Conservation (phyloP, 2,329 filamentous ascomycete species). For the Phaeosphaeria sp. region DNA sequence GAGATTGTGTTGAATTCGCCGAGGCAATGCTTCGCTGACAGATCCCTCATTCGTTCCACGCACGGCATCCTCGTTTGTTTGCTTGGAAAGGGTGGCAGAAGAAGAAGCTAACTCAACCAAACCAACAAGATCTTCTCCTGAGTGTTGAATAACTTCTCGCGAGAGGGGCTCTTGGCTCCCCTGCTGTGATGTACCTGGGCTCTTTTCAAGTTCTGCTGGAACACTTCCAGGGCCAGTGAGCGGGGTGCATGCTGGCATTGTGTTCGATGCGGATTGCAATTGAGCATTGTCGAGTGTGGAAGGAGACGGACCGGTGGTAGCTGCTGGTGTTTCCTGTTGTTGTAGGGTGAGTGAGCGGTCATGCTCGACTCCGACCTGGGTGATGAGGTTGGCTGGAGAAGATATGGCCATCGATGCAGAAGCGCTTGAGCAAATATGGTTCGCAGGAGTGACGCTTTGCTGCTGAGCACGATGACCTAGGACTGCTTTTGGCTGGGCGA, state of each 20-base stretch:
- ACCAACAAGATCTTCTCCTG: conserved; percentile 19
- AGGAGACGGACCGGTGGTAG: background rate
- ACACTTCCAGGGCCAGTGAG: background rate
- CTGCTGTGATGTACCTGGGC: background rate
- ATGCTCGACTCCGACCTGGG: no score
- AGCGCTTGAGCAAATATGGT: conserved; percentile 22
- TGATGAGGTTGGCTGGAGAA: conserved; percentile 16
- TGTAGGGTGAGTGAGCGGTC: background rate
- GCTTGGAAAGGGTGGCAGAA: background rate
- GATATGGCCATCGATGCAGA: conserved; percentile 35
- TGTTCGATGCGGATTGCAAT: background rate
- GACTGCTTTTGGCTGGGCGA: conserved; percentile 22
- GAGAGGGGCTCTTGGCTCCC: background rate
- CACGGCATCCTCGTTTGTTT: background rate
- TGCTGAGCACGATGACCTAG: conserved; percentile 3
- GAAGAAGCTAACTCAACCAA: background rate
- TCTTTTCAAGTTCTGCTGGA: background rate
- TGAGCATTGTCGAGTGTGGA: background rate
- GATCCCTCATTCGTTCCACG: background rate
- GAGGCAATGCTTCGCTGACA: background rate
- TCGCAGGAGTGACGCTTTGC: conserved; percentile 10
- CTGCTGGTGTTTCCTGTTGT: background rate
- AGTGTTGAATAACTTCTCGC: conserved; percentile 17
- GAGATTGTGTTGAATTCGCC: conserved; percentile 14
- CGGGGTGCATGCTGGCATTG: background rate